Base-by-base conservation (phyloP, 345 rosid genomes). In the Citrus sp. region DNA sequence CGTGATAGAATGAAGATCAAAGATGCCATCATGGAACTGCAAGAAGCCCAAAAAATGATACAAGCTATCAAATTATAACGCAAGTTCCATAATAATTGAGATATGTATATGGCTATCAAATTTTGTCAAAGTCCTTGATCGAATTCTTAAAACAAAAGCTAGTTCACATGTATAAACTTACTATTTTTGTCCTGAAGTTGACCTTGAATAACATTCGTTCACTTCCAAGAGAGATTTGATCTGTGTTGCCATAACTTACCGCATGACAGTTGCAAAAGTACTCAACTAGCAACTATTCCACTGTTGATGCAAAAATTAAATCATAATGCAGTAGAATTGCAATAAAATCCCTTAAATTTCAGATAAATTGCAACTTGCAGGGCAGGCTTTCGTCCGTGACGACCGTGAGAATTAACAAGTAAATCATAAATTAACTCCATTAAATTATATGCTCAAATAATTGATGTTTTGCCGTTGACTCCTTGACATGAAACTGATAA, bases 1-100 rank as follows among this genome's bases (percentile, higher is more conserved):
- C 5, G 80, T 27, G 82, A 80, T 24, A 27, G 86, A 40, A 65
- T 77, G 55, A 7, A 58, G 54, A 80, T 69, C 65, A 32, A 66
- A 67, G 80, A 74, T 24, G 73, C 64, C 2, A 22, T 40, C 4
- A 10, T 13, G 28, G 75, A 78, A 75, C 42, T 81, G 80, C 78
- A 75, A 25, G 24, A 38, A 42, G 40, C 62, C 18, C 24, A 12
- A 73, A 21, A 55, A 32, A 3, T 30, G 7, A 9, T 55, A 2
- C 46, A 59, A 24, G 62, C 62, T 2, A 58, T 58, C 61, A 58
- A 58, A 22, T 54, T 54, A 54, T 54, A 54, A 18, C 22, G 22
- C 22, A 49, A 18, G 22, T 22, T 58, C 61, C 24, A 58, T 58
- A 19, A 58, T 55, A 55, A 5, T 55, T 46, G 22, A 0, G 2